Percentiles rank a stretch among this genome's conserved stretches.
These are phyloP conservation scores for Schizochytrium sp. DNA, from an alignment of 108 stramenopile species.

Conservation along the genomic window DNA sequence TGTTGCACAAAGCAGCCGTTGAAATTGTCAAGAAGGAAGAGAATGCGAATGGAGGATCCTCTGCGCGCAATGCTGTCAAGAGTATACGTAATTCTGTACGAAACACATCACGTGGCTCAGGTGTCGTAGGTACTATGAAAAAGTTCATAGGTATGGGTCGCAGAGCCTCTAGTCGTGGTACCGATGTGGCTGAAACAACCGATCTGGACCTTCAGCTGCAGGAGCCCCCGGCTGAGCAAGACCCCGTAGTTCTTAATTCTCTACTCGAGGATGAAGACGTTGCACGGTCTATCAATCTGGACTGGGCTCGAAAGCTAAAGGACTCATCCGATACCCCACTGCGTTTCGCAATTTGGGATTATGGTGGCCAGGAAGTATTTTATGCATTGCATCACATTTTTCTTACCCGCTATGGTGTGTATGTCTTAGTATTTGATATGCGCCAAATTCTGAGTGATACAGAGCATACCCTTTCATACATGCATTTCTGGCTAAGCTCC, in stretches of 20 bases:
- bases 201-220: not conserved
- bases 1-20: slow-evolving; percentile 18
- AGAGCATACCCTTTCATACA: not conserved
- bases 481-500: slow-evolving; percentile 55
- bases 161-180: too few species aligned
- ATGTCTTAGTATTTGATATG: slow-evolving; percentile 44
- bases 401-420: slow-evolving; percentile 31
- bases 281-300: slow-evolving; percentile 7
- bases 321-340: slow-evolving; percentile 4
- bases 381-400: slow-evolving; percentile 43
- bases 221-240: not conserved
- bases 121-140: too few species aligned
- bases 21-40: not conserved
- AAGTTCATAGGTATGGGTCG: too few species aligned
- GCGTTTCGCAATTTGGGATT: slow-evolving; percentile 45
- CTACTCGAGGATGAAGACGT: slow-evolving; percentile 45
- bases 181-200: not conserved
- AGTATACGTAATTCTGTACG: too few species aligned
- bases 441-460: not conserved
- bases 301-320: slow-evolving; percentile 1
- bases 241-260: not conserved
- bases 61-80: too few species aligned
- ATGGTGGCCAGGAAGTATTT: slow-evolving; percentile 59
- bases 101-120: too few species aligned
- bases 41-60: not conserved